phyloP scores from a whole-genome alignment of 1,284 basidiomycete genomes.

The Leccinum fuscescens region DNA sequence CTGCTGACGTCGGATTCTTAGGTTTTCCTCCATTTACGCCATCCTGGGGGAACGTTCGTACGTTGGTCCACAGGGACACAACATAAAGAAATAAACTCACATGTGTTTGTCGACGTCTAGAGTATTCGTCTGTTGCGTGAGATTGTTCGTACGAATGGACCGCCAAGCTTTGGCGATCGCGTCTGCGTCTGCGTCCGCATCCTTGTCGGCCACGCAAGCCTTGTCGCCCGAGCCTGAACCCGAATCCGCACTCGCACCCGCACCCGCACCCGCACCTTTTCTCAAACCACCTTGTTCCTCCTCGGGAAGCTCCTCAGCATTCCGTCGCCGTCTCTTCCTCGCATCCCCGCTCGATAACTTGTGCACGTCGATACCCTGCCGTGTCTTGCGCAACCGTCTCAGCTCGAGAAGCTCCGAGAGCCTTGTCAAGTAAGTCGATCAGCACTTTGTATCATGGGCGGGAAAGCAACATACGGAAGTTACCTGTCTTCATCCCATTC shows the following conservation, averaged over 20 bases:
- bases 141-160: slow-evolving; percentile 83
- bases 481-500: slow-evolving; percentile 23
- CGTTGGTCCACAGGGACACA: no score
- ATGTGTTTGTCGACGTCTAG: slow-evolving; percentile 86
- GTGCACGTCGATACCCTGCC: slow-evolving; percentile 83
- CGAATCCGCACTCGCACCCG: no score
- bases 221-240: no score
- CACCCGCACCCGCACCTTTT: slow-evolving; percentile 33
- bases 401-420: slow-evolving; percentile 84
- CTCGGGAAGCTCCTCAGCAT: slow-evolving; percentile 51
- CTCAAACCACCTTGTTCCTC: slow-evolving; percentile 52
- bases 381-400: slow-evolving; percentile 70
- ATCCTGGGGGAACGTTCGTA: not conserved
- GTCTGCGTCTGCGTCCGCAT: no score
- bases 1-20: no score
- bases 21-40: no score
- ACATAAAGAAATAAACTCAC: slow-evolving; percentile 44
- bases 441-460: not conserved
- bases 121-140: slow-evolving; percentile 82
- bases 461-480: slow-evolving; percentile 20
- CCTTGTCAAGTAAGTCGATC: slow-evolving; percentile 35
- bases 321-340: slow-evolving; percentile 66
- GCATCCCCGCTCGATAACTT: slow-evolving; percentile 83
- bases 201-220: no score
- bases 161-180: no score